phyloP scores from a whole-genome alignment of 495 filamentous ascomycete genomes.

The Hypomontagnella submonticulosa region DNA sequence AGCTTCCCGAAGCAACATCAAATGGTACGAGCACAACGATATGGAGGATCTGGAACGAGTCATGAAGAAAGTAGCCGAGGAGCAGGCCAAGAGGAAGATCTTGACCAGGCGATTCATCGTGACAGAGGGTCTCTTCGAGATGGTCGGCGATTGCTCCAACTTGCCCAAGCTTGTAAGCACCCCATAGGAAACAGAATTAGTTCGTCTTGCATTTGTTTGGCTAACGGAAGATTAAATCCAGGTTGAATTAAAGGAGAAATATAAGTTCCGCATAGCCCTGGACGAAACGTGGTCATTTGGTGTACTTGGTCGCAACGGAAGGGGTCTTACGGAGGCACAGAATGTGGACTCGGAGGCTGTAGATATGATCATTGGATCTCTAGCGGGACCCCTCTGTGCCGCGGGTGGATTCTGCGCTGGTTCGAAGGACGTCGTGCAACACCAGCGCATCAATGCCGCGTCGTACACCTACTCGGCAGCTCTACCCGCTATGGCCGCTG shows the following conservation, averaged over 20 bases:
- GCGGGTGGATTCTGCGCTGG: slow-evolving; percentile 97
- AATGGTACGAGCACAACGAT: slow-evolving; percentile 97
- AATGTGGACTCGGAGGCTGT: slow-evolving; percentile 91
- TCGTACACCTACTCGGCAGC: slow-evolving; percentile 96
- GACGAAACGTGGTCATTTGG: slow-evolving; percentile 98
- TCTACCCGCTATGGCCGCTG: slow-evolving; percentile 90
- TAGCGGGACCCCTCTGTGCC: slow-evolving; percentile 88
- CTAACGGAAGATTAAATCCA: slow-evolving; percentile 47
- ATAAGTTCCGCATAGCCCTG: slow-evolving; percentile 97
- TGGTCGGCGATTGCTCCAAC: slow-evolving; percentile 84
- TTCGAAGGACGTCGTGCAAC: slow-evolving; percentile 87
- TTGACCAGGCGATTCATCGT: slow-evolving; percentile 95
- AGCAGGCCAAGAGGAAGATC: slow-evolving; percentile 82
- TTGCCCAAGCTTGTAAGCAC: slow-evolving; percentile 81
- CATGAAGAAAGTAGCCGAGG: slow-evolving; percentile 83
- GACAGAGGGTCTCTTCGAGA: slow-evolving; percentile 95
- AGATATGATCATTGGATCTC: slow-evolving; percentile 93
- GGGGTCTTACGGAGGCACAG: slow-evolving; percentile 92
- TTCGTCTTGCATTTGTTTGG: not conserved
- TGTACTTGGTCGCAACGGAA: slow-evolving; percentile 87
- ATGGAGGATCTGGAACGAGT: slow-evolving; percentile 92
- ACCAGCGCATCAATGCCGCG: slow-evolving; percentile 89
- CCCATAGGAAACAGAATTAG: too few relatives aligned
- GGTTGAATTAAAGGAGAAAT: slow-evolving; percentile 90
- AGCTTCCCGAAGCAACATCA: slow-evolving; percentile 87